Base-by-base conservation (phyloP, 2,329 filamentous ascomycete species). In the Hypoxylon sp. region DNA sequence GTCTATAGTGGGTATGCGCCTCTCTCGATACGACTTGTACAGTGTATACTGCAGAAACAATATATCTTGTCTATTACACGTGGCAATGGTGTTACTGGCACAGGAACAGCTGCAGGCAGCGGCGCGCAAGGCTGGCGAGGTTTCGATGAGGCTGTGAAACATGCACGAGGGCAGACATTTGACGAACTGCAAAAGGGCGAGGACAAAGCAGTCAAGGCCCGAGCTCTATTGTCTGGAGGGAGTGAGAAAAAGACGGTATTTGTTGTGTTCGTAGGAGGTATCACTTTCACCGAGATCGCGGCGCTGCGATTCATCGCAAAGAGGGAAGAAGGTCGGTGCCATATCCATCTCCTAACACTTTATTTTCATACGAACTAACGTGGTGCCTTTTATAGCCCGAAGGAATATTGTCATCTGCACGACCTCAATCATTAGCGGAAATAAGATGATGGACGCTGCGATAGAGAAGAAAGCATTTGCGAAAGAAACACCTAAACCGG, bases 1-100 rank as follows among this genome's bases (percentile, higher is more conserved):
- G 92, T 97, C 7, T 99, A 97, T 73, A 96, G 90, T 59, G 95
- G 94, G 42, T 99, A 97, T 68, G 94, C 95, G 3, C 95, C 94
- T 0, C 80, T 99, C 8, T 96, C 90, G 32, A 83, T 97, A 44
- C 87, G 94, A 11, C 82, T 99, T 3, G 88, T 99, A 4, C 95
- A 99, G 71, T 94, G 90, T 67, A 83, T 97, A 38, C 74, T 99
- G 36, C 92, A 97, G 70, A 99, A 99, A 71, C 84, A 90, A 48
- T 89, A 92, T 61, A 76, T 99, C 20, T 76, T 87, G 48, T 84
- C 82, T 3, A 80, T 92, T 7, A 86, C 83, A 42, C 86, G 83
- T 61, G 88, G 88, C 20, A 81, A 80, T 11, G 78, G 73, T 32
- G 73, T 71, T 27, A 72, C 73, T 8, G 71, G 77, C 51, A 80